These are phyloP conservation scores for Boletus barrowsii DNA, from an alignment of 768 basidiomycete genomes.

Conservation along the genomic window DNA sequence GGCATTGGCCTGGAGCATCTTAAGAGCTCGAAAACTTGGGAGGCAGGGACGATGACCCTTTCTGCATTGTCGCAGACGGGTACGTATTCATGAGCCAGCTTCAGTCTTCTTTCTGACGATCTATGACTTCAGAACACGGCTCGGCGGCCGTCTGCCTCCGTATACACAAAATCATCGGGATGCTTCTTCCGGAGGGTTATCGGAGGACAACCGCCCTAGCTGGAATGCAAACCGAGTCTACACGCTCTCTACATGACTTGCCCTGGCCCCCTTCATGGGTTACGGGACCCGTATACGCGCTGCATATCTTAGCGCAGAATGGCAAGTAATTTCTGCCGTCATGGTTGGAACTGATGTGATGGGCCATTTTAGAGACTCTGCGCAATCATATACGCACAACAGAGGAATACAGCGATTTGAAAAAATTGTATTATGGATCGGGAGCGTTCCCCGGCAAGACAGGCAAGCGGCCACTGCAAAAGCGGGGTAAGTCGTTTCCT, in stretches of 20 bases:
- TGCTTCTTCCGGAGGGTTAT: not conserved
- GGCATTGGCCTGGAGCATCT: not conserved
- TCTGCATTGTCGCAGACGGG: conserved; percentile 20
- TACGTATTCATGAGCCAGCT: not conserved
- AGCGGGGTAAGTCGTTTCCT: no score
- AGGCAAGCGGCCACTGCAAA: no score
- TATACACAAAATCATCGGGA: not conserved
- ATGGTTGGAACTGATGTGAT: not conserved
- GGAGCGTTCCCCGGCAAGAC: conserved; percentile 4
- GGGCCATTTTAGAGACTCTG: conserved; percentile 4
- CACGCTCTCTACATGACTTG: no score
- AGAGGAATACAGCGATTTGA: conserved; percentile 12
- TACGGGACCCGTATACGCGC: conserved; percentile 19
- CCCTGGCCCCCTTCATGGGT: no score
- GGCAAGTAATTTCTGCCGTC: not conserved
- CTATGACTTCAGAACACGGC: not conserved
- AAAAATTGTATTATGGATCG: conserved; percentile 9
- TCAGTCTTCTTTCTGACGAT: not conserved
- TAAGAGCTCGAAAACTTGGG: conserved; percentile 5
- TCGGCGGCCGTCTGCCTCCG: not conserved
- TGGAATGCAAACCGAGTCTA: no score
- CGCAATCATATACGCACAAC: conserved; percentile 3
- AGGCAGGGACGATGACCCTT: conserved; percentile 21
- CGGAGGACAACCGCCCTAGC: not conserved
- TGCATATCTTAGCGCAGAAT: conserved; percentile 15